Evolutionary conservation across 352 stramenopile genomes (phyloP), one percentile per base, ranked within the genome.

Genomic region (Globisporangium acanthophoron): DNA sequence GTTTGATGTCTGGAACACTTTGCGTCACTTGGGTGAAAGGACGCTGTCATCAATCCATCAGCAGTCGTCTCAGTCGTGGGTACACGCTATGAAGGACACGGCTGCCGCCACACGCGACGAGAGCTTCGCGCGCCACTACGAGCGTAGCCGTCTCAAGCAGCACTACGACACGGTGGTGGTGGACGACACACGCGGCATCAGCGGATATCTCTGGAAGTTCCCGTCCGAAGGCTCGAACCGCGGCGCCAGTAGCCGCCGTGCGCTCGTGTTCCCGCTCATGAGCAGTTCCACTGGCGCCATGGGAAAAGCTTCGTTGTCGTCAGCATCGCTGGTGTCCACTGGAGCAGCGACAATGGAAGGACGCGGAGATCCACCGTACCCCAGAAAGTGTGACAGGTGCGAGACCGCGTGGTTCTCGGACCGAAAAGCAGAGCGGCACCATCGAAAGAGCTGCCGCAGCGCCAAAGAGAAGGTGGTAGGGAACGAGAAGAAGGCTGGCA

Each of bases 151-250:
- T 31, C 54, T 66, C 9, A 66, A 65, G 51, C 41, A 56, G 50
- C 45, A 5, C 5, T 67, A 62, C 54, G 45, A 56, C 8, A 33
- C 43, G 37, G 57, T 50, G 35, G 59, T 44, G n/a, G 33, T 45
- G 20, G 50, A 65, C 39, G 65, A 70, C 45, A 29, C 55, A 21
- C 61, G 63, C 49, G 64, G 61, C 18, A 70, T 76, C 35, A 58
- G 68, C 39, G 71, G 61, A 13, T 74, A 57, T 45, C 52, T 89
- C 29, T 87, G 79, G 79, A 89, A 89, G 52, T 89, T 85, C 52
- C 79, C 79, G 1, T 87, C 76, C 0, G 78, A 89, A 66, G 78
- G 76, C 20, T 86, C 68, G 55, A 85, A 85, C 51, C 54, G 15
- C 40, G 49, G 8, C 18, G 41, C 41, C 9, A 37, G 20, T 20